Evolutionary conservation across 192 early-diverging fungal species (phyloP).

Genomic region (Mortierella hygrophila): DNA sequence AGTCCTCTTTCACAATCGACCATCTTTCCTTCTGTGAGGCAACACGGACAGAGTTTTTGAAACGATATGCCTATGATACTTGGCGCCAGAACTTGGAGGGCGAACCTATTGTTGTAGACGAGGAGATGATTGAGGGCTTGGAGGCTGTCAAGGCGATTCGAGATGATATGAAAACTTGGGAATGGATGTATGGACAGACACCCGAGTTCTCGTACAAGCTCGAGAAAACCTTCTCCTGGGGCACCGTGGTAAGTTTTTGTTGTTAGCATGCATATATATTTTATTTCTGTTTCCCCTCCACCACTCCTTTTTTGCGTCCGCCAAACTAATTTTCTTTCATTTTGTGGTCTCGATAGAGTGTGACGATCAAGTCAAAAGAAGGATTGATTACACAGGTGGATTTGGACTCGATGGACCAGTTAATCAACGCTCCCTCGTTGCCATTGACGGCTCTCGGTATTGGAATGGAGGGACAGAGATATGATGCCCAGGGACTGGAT

Average conservation of each 20-base stretch:
- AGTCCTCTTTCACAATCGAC: constrained; percentile 85
- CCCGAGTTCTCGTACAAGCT: constrained; percentile 83
- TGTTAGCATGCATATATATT: background rate
- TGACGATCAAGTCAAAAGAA: constrained; percentile 41
- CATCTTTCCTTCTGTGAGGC: constrained; percentile 88
- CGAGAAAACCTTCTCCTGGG: constrained; percentile 67
- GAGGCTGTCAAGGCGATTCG: constrained; percentile 40
- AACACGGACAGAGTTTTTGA: constrained; percentile 77
- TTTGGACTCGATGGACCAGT: constrained; percentile 18
- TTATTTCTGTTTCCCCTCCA: background rate
- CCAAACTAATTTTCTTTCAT: background rate
- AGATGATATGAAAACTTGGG: constrained; percentile 74
- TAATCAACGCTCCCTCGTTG: background rate
- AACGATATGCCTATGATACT: constrained; percentile 59
- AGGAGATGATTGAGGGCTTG: constrained; percentile 21
- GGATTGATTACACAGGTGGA: constrained; percentile 30
- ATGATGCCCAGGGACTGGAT: constrained; percentile 38
- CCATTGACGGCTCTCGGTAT: constrained; percentile 42
- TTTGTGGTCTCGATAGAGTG: constrained; percentile 11
- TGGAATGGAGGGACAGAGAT: constrained; percentile 50
- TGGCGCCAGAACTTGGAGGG: constrained; percentile 51
- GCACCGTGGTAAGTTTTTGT: constrained; percentile 61
- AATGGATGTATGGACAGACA: constrained; percentile 94
- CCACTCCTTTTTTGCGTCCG: background rate
- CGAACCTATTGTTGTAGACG: constrained; percentile 32